Base-by-base conservation (phyloP, 495 filamentous ascomycete genomes). In the Friedmanniomyces simplex region DNA sequence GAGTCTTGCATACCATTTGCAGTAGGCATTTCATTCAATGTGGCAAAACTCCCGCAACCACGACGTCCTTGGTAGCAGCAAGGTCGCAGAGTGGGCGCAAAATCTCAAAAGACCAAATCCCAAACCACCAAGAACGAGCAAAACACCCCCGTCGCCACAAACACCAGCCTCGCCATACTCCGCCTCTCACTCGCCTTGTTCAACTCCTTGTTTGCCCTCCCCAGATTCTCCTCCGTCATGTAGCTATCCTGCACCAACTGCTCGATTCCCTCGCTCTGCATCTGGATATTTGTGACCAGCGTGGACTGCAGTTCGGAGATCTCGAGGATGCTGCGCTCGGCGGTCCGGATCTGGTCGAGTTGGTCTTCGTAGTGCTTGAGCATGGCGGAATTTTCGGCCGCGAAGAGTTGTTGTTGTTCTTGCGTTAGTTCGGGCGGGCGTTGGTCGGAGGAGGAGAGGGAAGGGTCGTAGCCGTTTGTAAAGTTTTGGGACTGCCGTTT, bases 231-330 rank as follows among this genome's bases (percentile, higher is more conserved):
- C 26, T 82, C 76, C 10, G 90, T 96, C 13, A 79, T 73, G 41
- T 83, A 78, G 0, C 88, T 88, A 61, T 99, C 94, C 47, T 82
- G 75, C n/a, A 95, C 87, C 18, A 99, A 73, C 63, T 91, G 87
- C 51, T 87, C 83, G 57, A 99, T 91, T 59, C 89, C 84, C 50
- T 84, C 88, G 43, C 87, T 85, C 64, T 99, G 93, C 2, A 82
- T 82, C 21, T 84, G 77, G 0, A 99, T 81, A 59, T 96, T 94
- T 50, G 79, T 77, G 32, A 90, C 87, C 18, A 99, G 82, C 36
- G 89, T 85, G 48, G 85, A 86, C 64, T 99, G 94, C 5, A 99
- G 77, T 58, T 93, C 88, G 21, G 88, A 87, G 53, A 99, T 97
- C 67, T 97, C 93, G 4, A 95, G 65, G 8, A 99, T 78, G 0